Evolutionary conservation across 129 eudicot genomes (phyloP).

Genomic region (Heracleum sosnowskyi): DNA sequence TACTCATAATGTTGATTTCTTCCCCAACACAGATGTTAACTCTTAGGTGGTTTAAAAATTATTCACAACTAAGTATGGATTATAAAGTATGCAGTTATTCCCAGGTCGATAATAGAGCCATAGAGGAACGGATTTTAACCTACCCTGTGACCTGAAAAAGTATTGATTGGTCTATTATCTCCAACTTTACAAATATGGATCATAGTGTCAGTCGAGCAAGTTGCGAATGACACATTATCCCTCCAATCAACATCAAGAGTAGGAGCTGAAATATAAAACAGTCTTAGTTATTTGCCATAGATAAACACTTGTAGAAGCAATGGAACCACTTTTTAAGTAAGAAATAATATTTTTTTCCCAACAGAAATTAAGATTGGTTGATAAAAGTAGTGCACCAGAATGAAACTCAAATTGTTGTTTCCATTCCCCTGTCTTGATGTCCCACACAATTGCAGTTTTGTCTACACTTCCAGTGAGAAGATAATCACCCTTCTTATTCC

Average conservation of each 20-base stretch:
- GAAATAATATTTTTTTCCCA: not conserved
- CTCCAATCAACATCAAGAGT: conserved; percentile 99
- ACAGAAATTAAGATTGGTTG: not conserved
- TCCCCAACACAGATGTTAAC: not conserved
- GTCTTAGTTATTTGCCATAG: not conserved
- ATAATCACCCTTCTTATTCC: conserved; percentile 98
- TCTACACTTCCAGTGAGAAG: conserved; percentile 93
- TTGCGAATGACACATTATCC: conserved; percentile 82
- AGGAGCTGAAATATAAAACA: conserved; percentile 46
- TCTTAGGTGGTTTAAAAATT: not conserved
- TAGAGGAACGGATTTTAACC: not conserved
- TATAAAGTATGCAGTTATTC: not conserved
- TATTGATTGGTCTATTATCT: conserved; percentile 69
- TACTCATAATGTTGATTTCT: not conserved
- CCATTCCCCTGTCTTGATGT: conserved; percentile 81
- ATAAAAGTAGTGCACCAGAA: conserved; percentile 36
- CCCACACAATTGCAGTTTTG: conserved; percentile 97
- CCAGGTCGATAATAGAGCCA: not conserved
- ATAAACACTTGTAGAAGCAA: not conserved
- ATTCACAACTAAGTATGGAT: not conserved
- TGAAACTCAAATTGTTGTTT: conserved; percentile 94
- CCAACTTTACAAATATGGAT: conserved; percentile 96
- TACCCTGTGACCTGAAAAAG: conserved; percentile 80
- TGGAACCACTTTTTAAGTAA: not conserved
- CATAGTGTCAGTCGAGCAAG: conserved; percentile 91